Conservation (phyloP, 768 basidiomycete species). For the Naganishia onofrii region DNA sequence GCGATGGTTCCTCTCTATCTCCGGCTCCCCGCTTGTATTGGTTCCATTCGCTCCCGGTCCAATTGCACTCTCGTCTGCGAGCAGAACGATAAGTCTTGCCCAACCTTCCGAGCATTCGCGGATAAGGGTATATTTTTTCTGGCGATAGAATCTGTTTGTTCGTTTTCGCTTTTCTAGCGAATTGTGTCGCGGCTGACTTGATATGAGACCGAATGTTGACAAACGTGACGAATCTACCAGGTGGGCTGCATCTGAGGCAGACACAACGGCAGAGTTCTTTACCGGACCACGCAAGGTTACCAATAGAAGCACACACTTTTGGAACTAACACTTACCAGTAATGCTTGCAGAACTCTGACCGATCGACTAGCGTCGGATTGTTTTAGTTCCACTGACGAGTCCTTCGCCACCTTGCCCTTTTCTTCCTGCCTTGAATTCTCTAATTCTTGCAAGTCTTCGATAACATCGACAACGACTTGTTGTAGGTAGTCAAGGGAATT, state of each 20-base stretch:
- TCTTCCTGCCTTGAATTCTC: slow-evolving; percentile 23
- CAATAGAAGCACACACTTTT: neutral
- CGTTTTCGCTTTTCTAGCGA: slow-evolving; percentile 39
- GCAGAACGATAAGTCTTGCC: slow-evolving; percentile 81
- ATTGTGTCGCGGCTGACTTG: slow-evolving; percentile 33
- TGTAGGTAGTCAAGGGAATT: slow-evolving; percentile 9
- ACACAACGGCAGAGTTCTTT: slow-evolving; percentile 1
- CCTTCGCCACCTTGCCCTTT: slow-evolving; percentile 32
- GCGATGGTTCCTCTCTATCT: slow-evolving; percentile 22
- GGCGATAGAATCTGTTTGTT: slow-evolving; percentile 53
- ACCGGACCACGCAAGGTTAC: slow-evolving; percentile 36
- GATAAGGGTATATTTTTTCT: slow-evolving; percentile 96
- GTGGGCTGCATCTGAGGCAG: slow-evolving; percentile 22
- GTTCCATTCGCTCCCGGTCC: slow-evolving; percentile 29
- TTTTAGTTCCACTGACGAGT: slow-evolving; percentile 37
- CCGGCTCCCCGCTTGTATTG: slow-evolving; percentile 1
- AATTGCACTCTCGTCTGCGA: slow-evolving; percentile 59
- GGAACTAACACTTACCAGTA: slow-evolving; percentile 34
- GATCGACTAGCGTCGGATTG: slow-evolving; percentile 28
- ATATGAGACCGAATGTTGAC: slow-evolving; percentile 18
- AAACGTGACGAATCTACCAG: neutral
- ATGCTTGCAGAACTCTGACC: neutral
- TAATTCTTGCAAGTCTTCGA: slow-evolving; percentile 32
- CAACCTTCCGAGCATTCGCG: slow-evolving; percentile 98
- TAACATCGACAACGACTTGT: slow-evolving; percentile 28